Evolutionary conservation across 192 early-diverging fungal species (phyloP).

Genomic region (Mortierella antarctica): DNA sequence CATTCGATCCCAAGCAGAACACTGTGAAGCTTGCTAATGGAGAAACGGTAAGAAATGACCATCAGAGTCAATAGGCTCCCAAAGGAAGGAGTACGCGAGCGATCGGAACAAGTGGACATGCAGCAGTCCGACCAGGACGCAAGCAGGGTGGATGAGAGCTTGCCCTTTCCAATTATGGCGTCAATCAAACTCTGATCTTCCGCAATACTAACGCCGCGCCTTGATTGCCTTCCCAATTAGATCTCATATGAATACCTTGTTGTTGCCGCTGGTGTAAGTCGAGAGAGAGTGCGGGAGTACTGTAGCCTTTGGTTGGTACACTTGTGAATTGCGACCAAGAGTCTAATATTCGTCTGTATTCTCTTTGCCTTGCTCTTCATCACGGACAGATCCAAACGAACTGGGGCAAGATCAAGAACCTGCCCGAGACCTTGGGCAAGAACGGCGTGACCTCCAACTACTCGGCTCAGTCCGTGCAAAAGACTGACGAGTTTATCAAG

Average conservation of each 20-base stretch:
- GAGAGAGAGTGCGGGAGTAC: neutral
- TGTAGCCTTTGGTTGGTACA: neutral
- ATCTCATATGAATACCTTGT: slow-evolving; percentile 52
- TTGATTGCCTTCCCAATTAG: slow-evolving; percentile 15
- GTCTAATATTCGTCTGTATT: neutral
- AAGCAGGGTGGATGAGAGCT: too few species aligned
- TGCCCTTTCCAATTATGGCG: neutral
- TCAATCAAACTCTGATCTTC: neutral
- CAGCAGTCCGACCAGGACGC: too few species aligned
- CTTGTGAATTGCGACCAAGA: neutral
- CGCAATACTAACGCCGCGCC: neutral
- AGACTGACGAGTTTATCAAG: slow-evolving; percentile 79
- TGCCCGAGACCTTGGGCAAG: slow-evolving; percentile 79
- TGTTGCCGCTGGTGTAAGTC: slow-evolving; percentile 53
- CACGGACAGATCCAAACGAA: slow-evolving; percentile 72
- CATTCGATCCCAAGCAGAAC: slow-evolving; percentile 77
- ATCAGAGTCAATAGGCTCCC: neutral
- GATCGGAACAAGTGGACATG: too few species aligned
- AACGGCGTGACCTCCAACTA: slow-evolving; percentile 90
- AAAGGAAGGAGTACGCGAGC: neutral
- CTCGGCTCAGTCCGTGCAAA: slow-evolving; percentile 74
- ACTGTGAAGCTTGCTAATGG: slow-evolving; percentile 74
- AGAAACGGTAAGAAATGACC: slow-evolving; percentile 55
- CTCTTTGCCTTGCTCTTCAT: neutral
- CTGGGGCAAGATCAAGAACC: slow-evolving; percentile 82